Conservation (phyloP, 2,329 filamentous ascomycete species). For the Zasmidium angulare region DNA sequence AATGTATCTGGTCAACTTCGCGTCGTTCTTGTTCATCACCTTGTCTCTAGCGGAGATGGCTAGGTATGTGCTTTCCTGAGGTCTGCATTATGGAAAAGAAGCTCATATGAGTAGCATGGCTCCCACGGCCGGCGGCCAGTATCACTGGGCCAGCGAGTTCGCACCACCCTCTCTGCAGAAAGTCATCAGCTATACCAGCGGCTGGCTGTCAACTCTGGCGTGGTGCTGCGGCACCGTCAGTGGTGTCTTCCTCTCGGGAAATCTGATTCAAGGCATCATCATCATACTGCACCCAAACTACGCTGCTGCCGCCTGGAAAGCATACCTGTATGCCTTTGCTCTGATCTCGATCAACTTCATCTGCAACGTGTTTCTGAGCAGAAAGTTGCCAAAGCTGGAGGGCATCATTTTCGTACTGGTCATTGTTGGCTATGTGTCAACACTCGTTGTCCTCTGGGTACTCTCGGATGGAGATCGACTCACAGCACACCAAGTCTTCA, state of each 20-base stretch:
- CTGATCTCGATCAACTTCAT: conserved; percentile 7
- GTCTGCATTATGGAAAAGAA: no score
- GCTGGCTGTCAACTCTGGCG: conserved; percentile 51
- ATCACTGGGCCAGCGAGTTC: conserved; percentile 32
- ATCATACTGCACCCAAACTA: conserved; percentile 7
- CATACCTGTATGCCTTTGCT: conserved; percentile 14
- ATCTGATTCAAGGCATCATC: conserved; percentile 7
- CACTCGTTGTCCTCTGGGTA: conserved; percentile 18
- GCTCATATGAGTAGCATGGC: no score
- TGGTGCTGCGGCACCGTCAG: conserved; percentile 52
- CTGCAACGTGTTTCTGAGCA: conserved; percentile 19
- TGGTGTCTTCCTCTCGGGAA: conserved; percentile 41
- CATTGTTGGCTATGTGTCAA: conserved; percentile 24
- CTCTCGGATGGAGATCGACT: conserved; percentile 24
- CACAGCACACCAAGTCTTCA: conserved; percentile 28
- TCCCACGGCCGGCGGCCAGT: conserved; percentile 30
- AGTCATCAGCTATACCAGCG: conserved; percentile 30
- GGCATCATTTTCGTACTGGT: conserved; percentile 19
- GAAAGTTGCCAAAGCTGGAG: conserved; percentile 24
- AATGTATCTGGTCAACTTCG: conserved; percentile 23
- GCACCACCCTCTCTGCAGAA: conserved; percentile 25
- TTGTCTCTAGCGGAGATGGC: conserved; percentile 26
- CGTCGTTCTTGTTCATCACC: conserved; percentile 19
- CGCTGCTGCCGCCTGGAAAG: conserved; percentile 15
- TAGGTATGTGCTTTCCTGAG: no score